Evolutionary conservation across 495 filamentous ascomycete species (phyloP).

Genomic region (Poronia punctata): DNA sequence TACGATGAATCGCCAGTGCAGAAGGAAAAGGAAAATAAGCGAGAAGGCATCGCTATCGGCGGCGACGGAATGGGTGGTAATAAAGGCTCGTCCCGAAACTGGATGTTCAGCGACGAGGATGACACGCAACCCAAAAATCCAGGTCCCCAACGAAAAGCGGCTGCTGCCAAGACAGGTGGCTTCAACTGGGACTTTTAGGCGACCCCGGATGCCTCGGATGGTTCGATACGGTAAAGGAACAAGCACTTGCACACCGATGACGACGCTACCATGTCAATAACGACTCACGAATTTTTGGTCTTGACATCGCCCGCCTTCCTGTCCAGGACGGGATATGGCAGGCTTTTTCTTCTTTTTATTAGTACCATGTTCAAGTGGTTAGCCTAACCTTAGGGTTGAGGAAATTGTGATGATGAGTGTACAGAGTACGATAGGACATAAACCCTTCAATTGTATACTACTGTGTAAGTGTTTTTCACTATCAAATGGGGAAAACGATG

Average conservation of each 20-base stretch:
- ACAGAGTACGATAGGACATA: too few species aligned
- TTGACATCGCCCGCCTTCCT: not conserved
- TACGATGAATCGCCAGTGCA: constrained; percentile 56
- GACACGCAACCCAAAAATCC: constrained; percentile 26
- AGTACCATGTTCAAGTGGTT: too few species aligned
- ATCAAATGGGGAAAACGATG: too few species aligned
- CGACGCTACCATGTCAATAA: constrained; percentile 23
- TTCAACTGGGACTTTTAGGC: constrained; percentile 51
- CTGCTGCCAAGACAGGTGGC: constrained; percentile 26
- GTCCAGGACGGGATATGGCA: too few species aligned
- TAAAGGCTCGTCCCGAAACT: constrained; percentile 51
- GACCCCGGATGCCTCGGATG: constrained; percentile 24
- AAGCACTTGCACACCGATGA: constrained; percentile 8
- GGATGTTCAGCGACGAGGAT: constrained; percentile 54
- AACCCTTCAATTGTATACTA: too few species aligned
- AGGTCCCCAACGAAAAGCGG: constrained; percentile 30
- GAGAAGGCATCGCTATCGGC: constrained; percentile 46
- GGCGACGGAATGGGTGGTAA: constrained; percentile 73
- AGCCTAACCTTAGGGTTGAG: too few species aligned
- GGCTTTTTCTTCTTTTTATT: not conserved
- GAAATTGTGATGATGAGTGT: too few species aligned
- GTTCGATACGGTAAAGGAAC: constrained; percentile 22
- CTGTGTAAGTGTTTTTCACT: too few species aligned
- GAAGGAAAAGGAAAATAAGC: constrained; percentile 41
- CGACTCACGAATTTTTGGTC: constrained; percentile 23